Evolutionary conservation across 148 eudicot species (phyloP), one percentile per base, ranked within the genome.

Genomic region (Talinum fruticosum): DNA sequence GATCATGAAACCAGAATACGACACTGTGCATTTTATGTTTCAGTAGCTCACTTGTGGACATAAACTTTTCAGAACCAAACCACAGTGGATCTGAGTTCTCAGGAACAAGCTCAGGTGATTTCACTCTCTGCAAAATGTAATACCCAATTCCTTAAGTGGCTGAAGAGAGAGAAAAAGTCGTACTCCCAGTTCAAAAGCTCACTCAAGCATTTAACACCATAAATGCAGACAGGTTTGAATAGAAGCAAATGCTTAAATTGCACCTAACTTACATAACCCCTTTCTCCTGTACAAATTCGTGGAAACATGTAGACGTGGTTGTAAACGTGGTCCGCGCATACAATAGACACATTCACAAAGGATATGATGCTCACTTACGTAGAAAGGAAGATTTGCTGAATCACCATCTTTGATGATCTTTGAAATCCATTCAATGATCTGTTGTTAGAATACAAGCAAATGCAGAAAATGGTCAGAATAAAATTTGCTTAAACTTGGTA

Each of bases 371-470:
- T 24, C 26, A 87, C 99, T 93, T 85, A 93, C 98, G 69, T 86
- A 93, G 84, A 92, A 88, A 38, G 99, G 99, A 79, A 96, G 94
- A 72, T 91, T 89, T 34, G 83, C 82, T 15, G 98, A 87, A 85
- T 96, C 99, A 33, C 98, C 99, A 77, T 96, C 99, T 86, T 89
- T 82, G 68, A 93, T 86, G 82, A 84, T 91, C 67, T 90, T 82
- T 76, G 99, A 96, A 75, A 93, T 80, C 99, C 99, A 96, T 75
- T 84, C 84, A 45, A 88, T 84, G 47, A 96, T 93, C 99, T 93
- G 89, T 75, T n/a, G 84, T 45, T 18, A 28, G 64, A 66, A 49
- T 28, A 73, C 30, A 72, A 30, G 8, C 73, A 37, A 12, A 82
- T 10, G 62, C 15, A 38, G 18, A 78, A 30, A 36, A 66, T 19